phyloP scores from a whole-genome alignment of 352 stramenopile genomes.

The Thraustotheca clavata region DNA sequence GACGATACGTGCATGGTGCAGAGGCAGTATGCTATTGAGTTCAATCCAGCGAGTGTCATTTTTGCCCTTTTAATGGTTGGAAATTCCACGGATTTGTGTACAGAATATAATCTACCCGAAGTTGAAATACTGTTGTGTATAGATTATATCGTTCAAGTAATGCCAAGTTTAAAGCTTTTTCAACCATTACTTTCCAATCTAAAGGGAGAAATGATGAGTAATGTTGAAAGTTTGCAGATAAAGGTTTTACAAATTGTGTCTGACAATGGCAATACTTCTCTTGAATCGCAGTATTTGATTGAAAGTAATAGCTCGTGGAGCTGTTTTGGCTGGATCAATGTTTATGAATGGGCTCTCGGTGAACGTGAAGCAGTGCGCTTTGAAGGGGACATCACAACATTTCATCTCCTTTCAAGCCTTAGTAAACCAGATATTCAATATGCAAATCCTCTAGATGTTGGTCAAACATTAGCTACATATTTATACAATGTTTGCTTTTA shows the following conservation, averaged over 20 bases:
- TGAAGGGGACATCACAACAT: neutral
- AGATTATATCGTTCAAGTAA: neutral
- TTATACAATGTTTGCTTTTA: neutral
- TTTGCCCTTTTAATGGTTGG: neutral
- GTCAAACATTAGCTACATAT: neutral
- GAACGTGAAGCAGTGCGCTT: slow-evolving; percentile 13
- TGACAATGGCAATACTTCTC: neutral
- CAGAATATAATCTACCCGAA: neutral
- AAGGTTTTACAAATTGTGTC: slow-evolving; percentile 5
- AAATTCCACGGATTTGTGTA: neutral
- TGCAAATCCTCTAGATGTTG: slow-evolving; percentile 1
- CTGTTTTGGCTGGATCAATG: slow-evolving; percentile 5
- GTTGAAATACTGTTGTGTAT: neutral
- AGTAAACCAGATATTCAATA: neutral
- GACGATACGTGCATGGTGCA: neutral
- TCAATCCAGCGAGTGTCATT: neutral
- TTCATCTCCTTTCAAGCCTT: neutral
- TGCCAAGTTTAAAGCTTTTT: neutral
- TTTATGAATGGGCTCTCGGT: slow-evolving; percentile 12
- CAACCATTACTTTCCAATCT: neutral
- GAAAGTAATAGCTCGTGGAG: neutral
- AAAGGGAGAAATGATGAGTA: neutral
- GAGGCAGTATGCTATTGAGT: neutral
- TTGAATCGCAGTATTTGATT: neutral
- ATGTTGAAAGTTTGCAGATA: neutral